A percentile compares a stretch with the other conserved stretches of the same genome.
Evolutionary conservation across 176 grass and related monocot species (phyloP).

Genomic region (Pontederia crassipes): DNA sequence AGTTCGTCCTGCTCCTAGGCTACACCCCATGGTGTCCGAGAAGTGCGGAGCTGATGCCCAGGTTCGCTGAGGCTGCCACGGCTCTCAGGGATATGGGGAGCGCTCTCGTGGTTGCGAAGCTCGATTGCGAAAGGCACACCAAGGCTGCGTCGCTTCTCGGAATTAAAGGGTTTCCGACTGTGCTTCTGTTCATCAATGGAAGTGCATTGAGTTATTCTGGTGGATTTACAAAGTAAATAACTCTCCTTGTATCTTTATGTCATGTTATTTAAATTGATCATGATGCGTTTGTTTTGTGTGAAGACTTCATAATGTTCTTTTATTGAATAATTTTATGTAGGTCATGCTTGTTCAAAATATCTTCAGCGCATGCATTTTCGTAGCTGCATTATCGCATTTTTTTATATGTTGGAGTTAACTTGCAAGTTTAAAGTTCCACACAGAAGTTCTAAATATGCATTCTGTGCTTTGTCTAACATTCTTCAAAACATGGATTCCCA

Average conservation of each 20-base stretch:
- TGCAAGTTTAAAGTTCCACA: no score
- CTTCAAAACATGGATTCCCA: no score
- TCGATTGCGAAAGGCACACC: conserved; percentile 73
- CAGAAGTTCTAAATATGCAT: no score
- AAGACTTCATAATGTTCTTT: no score
- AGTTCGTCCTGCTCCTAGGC: conserved; percentile 63
- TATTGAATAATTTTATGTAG: no score
- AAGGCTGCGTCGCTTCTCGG: conserved; percentile 60
- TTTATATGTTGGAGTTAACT: no score
- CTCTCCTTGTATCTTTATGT: not conserved
- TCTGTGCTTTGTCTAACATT: no score
- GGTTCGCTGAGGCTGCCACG: conserved; percentile 76
- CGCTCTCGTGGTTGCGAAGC: conserved; percentile 62
- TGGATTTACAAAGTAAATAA: conserved; percentile 73
- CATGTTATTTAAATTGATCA: not conserved
- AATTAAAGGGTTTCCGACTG: conserved; percentile 78
- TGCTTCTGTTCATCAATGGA: conserved; percentile 83
- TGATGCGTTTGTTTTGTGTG: not conserved
- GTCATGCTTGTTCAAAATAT: no score
- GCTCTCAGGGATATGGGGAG: conserved; percentile 69
- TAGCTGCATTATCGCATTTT: no score
- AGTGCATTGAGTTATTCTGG: conserved; percentile 48
- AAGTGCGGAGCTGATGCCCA: conserved; percentile 88
- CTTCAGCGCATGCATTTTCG: no score
- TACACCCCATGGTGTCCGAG: conserved; percentile 87